Evolutionary conservation across 257 asterid species (phyloP), one percentile per base, ranked within the genome.

Genomic region (Sherardia arvensis): DNA sequence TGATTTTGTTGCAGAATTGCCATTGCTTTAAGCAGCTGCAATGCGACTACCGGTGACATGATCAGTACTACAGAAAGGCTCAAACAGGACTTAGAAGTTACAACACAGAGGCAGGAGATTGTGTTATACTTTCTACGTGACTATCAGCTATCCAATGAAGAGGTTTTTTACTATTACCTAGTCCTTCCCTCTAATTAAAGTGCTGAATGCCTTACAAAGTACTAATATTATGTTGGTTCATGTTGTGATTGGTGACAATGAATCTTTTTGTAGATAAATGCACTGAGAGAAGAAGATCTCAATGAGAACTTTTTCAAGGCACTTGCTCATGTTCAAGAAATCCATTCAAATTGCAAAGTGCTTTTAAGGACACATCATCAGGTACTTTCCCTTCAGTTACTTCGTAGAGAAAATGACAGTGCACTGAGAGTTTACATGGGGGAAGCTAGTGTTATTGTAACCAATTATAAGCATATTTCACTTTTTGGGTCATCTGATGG

Each of bases 311-410:
- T 92, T 76, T 92, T 89, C 79, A 89, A 87, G 84, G 97, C 99
- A 54, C 97, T 92, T 73, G 86, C 95, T 80, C 99, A 92, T 80
- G 99, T 92, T 73, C 99, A 92, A 75, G 97, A 89, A 77, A 92
- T 92, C 30, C 99, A 92, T 81, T 85, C 88, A 69, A 92, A 92
- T 70, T 92, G 99, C 81, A 92, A 92, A 87, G 87, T 92, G 49
- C 81, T 92, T 73, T 74, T 89, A 54, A 81, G 99, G 80, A 92
- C 97, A n/a, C 97, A 92, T 79, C 99, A 92, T 83, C 99, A 92
- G 95, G 96, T 91, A 76, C 75, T 53, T 20, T 65, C 78, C 57
- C 62, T 63, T 43, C 54, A 20, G 64, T 28, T 43, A 53, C 51
- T 7, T 49, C 21, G 32, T n/a, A 20, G 36, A 25, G 51, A 11